Base-by-base conservation (phyloP, 2,329 filamentous ascomycete genomes). In the Sporothrix euskadiensis region DNA sequence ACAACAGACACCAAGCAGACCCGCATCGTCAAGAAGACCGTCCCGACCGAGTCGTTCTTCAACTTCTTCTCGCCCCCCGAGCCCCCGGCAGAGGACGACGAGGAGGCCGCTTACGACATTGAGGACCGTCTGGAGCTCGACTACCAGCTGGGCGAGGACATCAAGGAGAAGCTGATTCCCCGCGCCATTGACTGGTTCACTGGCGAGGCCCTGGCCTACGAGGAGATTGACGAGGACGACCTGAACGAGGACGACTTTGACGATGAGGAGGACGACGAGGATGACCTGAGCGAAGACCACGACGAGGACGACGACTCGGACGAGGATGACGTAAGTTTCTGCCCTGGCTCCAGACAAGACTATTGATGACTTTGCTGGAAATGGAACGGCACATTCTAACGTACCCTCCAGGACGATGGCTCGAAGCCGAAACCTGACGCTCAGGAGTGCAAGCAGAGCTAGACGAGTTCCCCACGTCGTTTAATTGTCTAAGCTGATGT, bases 151-250 rank as follows among this genome's bases (percentile, higher is more conserved):
- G 96, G 96, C 77, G 96, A 99, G 86, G 96, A 99, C 81, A 98
- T 99, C 85, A 99, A 99, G 87, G 96, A 99, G 89, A 99, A 99
- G 87, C 89, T 99, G 77, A 99, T 99, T 78, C 96, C 96, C 77
- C 94, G 95, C 78, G 96, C 97, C 73, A 96, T 99, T 79, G 96
- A 99, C 84, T 99, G 96, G 96, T 99, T 99, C 83, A 99, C 96
- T 71, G 96, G 96, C 74, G 96, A 99, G 85, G 96, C 96, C 78
- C 90, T 99, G 76, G 94, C 96, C 78, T 99, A 94, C 79, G 96
- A 99, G 87, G 95, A 98, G 82, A 84, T 97, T 75, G 92, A 95
- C 54, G 89, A 89, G 69, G 92, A 97, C 72, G 94, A 95, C 75
- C 86, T 94, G 76, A 92, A 91, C 79, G 92, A 91, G 76, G 93